phyloP scores from a whole-genome alignment of 2,329 filamentous ascomycete genomes.

The Amauroascus niger region DNA sequence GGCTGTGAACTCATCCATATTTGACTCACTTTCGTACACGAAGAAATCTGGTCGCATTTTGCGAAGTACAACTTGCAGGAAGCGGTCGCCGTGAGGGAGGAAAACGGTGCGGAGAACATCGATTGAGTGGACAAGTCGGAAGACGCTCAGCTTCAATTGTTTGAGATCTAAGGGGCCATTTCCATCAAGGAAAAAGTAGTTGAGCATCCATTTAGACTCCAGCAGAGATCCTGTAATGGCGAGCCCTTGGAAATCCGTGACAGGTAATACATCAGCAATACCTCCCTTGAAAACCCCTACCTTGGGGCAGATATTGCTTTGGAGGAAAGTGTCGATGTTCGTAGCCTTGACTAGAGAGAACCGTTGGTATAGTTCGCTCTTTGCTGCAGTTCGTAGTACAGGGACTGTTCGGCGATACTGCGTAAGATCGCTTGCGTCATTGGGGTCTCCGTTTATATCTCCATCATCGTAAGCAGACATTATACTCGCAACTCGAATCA shows the following conservation, averaged over 20 bases:
- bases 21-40: slow-evolving; percentile 42
- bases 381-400: slow-evolving; percentile 9
- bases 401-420: slow-evolving; percentile 10
- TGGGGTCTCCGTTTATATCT: slow-evolving; percentile 2
- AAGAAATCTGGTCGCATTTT: slow-evolving; percentile 45
- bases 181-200: slow-evolving; percentile 54
- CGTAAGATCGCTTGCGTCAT: slow-evolving; percentile 4
- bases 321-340: slow-evolving; percentile 32
- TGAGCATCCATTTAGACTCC: slow-evolving; percentile 49
- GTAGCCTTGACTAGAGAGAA: slow-evolving; percentile 17
- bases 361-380: slow-evolving; percentile 17
- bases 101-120: slow-evolving; percentile 60
- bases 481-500: slow-evolving; percentile 19
- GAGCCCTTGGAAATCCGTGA: slow-evolving; percentile 48
- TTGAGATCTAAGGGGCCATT: slow-evolving; percentile 42
- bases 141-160: slow-evolving; percentile 33
- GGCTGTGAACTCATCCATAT: slow-evolving; percentile 44
- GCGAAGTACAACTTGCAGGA: slow-evolving; percentile 50
- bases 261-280: slow-evolving; percentile 46
- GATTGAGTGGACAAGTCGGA: slow-evolving; percentile 49
- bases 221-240: slow-evolving; percentile 48
- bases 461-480: slow-evolving; percentile 13
- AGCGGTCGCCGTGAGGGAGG: slow-evolving; percentile 43
- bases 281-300: slow-evolving; percentile 40
- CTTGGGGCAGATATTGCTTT: slow-evolving; percentile 37